Base-by-base conservation (phyloP, 73 alveolate genomes). In the Tetrahymena borealis region DNA sequence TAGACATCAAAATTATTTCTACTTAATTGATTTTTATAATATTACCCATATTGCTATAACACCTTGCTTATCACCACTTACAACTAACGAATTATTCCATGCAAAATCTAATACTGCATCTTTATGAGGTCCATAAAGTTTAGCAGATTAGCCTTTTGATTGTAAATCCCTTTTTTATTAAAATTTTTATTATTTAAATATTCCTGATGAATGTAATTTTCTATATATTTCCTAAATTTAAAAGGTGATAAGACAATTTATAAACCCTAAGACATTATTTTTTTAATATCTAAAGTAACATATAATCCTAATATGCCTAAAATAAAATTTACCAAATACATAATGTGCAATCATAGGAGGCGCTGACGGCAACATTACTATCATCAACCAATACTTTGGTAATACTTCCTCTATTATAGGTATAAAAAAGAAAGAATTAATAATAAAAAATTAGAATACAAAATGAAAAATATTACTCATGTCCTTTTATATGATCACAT, bases 1-100 rank as follows among this genome's bases (percentile, higher is more conserved):
- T 18, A 78, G 24, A 12, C 4, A 18, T 12, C 1, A 18, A 7
- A 36, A 4, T n/a, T 79, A 31, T 31, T 36, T 0, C n/a, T 7
- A 11, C 18, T 4, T 4, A 11, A 18, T 18, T 18, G 18, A 40
- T 15, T 7, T 11, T 15, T 1, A 24, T 6, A 60, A 97, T 35
- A 96, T 94, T 93, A 97, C 99, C 99, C 99, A 98, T 92, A 98
- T 78, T 32, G 98, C 98, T 90, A 98, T 92, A 24, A 97, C 90
- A 12, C 99, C 99, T 91, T 94, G 97, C 93, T 98, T 97, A 39
- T 96, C 99, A 0, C 99, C 99, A 91, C 99, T 96, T 0, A 96
- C 99, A 85, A 96, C 94, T 20, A 98, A 96, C 18, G 99, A 96
- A 92, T 98, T 96, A 90, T 93, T 92, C 99, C 99, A 98, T 79